A percentile compares a stretch with the other conserved stretches of the same genome.
phyloP scores from a whole-genome alignment of 108 stramenopile species.

The Pelagomonas calceolata region DNA sequence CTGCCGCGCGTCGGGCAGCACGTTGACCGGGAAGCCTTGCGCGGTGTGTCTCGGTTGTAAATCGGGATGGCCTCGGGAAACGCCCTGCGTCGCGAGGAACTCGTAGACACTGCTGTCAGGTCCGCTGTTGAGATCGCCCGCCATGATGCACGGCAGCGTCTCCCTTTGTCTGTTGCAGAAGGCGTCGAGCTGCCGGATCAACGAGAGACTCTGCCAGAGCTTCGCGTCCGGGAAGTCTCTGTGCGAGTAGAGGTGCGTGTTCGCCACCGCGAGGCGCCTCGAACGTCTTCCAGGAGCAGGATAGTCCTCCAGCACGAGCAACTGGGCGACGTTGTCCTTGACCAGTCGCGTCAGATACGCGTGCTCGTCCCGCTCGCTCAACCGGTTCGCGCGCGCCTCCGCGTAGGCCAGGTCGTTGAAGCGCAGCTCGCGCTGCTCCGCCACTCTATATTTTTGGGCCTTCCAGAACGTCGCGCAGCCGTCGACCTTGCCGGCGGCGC shows the following conservation, averaged over 20 bases:
- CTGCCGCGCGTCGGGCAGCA: constrained; percentile 74
- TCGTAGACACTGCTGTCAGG: constrained; percentile 93
- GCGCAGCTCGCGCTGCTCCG: constrained; percentile 68
- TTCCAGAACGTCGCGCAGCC: constrained; percentile 98
- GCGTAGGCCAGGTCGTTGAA: constrained; percentile 89
- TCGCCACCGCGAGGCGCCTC: constrained; percentile 71
- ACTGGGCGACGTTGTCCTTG: constrained; percentile 95
- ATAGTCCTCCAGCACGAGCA: constrained; percentile 81
- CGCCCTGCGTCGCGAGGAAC: constrained; percentile 68
- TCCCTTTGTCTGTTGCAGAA: constrained; percentile 65
- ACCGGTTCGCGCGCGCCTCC: constrained; percentile 68
- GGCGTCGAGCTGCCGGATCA: constrained; percentile 82
- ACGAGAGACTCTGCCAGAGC: constrained; percentile 90
- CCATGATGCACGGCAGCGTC: constrained; percentile 79
- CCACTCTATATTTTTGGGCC: constrained; percentile 71
- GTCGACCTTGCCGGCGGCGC: constrained; percentile 86
- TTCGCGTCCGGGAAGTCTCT: constrained; percentile 95
- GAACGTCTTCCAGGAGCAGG: constrained; percentile 48
- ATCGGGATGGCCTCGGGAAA: constrained; percentile 81
- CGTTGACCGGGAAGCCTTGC: constrained; percentile 53
- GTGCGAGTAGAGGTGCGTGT: constrained; percentile 97
- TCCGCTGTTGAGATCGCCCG: constrained; percentile 96
- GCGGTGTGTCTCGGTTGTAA: constrained; percentile 35
- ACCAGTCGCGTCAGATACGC: constrained; percentile 76
- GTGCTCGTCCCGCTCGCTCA: constrained; percentile 69